Evolutionary conservation across 495 filamentous ascomycete species (phyloP).

Genomic region (Xylaria cubensis): DNA sequence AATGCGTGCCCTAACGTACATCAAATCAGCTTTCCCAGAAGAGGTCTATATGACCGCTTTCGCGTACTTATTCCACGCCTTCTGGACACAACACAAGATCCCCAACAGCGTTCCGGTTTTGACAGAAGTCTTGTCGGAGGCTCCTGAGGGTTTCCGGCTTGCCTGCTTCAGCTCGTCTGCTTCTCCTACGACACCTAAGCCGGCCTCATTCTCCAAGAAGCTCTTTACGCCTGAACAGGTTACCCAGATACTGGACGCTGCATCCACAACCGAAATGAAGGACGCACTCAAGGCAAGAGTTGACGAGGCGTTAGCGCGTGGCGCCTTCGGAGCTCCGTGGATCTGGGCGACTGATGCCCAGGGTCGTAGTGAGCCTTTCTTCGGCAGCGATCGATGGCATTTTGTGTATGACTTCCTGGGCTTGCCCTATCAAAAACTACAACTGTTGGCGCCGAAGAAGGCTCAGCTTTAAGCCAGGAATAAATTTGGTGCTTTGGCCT

Average conservation of each 20-base stretch:
- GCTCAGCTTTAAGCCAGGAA: not conserved
- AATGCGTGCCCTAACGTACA: constrained; percentile 67
- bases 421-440: constrained; percentile 41
- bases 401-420: constrained; percentile 51
- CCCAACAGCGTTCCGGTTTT: constrained; percentile 44
- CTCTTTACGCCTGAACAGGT: constrained; percentile 48
- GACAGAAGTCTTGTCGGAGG: constrained; percentile 34
- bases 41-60: constrained; percentile 37
- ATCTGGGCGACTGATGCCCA: constrained; percentile 68
- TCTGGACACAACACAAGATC: constrained; percentile 43
- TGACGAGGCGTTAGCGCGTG: constrained; percentile 62
- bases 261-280: constrained; percentile 61
- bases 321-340: constrained; percentile 80
- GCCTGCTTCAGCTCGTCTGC: not conserved
- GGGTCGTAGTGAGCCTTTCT: constrained; percentile 71
- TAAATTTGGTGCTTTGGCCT: not conserved
- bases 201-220: not conserved
- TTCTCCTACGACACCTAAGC: constrained; percentile 6
- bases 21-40: constrained; percentile 59
- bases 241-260: constrained; percentile 57
- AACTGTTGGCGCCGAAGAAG: constrained; percentile 16
- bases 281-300: constrained; percentile 63
- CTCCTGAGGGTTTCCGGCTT: constrained; percentile 30
- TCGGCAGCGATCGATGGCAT: constrained; percentile 74
- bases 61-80: constrained; percentile 45